Evolutionary conservation across 202 grass and related monocot species (phyloP), one percentile per base, ranked within the genome.

Genomic region (Cymbopogon flexuosus): DNA sequence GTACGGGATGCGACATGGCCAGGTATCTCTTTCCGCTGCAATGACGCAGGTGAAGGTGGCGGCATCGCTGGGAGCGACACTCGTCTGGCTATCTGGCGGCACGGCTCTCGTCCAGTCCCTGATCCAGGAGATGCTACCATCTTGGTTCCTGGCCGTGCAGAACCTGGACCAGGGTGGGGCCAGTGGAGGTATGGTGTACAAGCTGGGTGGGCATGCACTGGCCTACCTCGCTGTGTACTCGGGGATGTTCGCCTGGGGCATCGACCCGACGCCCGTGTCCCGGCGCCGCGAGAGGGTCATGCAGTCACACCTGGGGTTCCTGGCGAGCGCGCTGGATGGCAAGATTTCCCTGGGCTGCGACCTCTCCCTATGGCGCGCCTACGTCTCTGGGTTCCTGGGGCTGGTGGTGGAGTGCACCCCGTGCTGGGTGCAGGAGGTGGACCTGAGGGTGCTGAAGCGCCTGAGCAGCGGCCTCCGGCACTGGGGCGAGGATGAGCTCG

Each of bases 191-290:
- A 88, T 85, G 31, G 88, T 94, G 35, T 89, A 92, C 63, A 90
- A 58, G 66, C 79, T 97, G 47, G 80, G 89, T 0, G 95, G 95
- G 12, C 86, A 93, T 12, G 90, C 90, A 12, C 81, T 97, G 23
- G 83, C 95, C 24, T 91, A 94, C 75, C 77, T 97, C 5, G 84
- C 91, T 3, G 81, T 97, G 49, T 90, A 89, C 80, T 84, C 85
- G 6, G 92, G 95, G 43, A 94, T 97, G 90, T 94, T 97, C 1
- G 95, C 95, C 2, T 97, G 95, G 95, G 92, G 92, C 41, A 93
- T 94, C 2, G 88, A 97, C 72, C 76, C 68, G 30, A 82, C 76
- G 9, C 68, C 90, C 0, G 71, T 93, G 2, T 91, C 95, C 15
- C 87, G 89, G 63, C 80, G 95, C 39, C 86, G 95, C 6, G 74